Percentiles rank a stretch among this genome's conserved stretches.
These are phyloP conservation scores for Borovskyia barvae DNA, from an alignment of 208 protist species.

Conservation along the genomic window DNA sequence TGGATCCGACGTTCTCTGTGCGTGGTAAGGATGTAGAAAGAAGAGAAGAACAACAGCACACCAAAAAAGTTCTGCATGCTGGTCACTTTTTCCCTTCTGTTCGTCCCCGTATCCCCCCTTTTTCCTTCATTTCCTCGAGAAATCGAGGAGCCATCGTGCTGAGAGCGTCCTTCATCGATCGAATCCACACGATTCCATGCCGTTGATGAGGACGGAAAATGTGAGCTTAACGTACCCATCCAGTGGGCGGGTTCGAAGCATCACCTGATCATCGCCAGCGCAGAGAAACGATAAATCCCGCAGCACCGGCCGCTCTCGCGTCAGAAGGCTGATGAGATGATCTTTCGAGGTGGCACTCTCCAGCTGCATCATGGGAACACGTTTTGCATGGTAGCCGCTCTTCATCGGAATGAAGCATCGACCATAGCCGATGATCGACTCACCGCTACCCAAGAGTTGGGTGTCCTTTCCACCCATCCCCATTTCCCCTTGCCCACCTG, in stretches of 20 bases:
- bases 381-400: slow-evolving; percentile 50
- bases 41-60: slow-evolving; percentile 3
- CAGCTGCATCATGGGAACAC: slow-evolving; percentile 75
- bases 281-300: slow-evolving; percentile 81
- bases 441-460: slow-evolving; percentile 39
- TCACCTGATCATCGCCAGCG: slow-evolving; percentile 71
- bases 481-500: slow-evolving; percentile 20
- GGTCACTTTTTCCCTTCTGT: too few relatives aligned
- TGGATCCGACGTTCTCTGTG: too few relatives aligned
- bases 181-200: slow-evolving; percentile 72
- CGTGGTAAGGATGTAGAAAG: too few relatives aligned
- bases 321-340: slow-evolving; percentile 52
- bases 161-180: slow-evolving; percentile 28
- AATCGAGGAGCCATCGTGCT: too few relatives aligned
- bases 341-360: slow-evolving; percentile 64
- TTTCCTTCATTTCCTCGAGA: too few relatives aligned
- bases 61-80: too few relatives aligned
- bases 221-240: slow-evolving; percentile 60
- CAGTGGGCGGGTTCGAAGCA: slow-evolving; percentile 61
- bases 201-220: slow-evolving; percentile 74
- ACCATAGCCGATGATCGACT: slow-evolving; percentile 70
- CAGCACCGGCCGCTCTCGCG: slow-evolving; percentile 59
- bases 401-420: slow-evolving; percentile 80
- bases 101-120: too few relatives aligned
- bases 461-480: slow-evolving; percentile 34